These are phyloP conservation scores for Aspergillus panamensis DNA, from an alignment of 495 filamentous ascomycete genomes.

Conservation along the genomic window DNA sequence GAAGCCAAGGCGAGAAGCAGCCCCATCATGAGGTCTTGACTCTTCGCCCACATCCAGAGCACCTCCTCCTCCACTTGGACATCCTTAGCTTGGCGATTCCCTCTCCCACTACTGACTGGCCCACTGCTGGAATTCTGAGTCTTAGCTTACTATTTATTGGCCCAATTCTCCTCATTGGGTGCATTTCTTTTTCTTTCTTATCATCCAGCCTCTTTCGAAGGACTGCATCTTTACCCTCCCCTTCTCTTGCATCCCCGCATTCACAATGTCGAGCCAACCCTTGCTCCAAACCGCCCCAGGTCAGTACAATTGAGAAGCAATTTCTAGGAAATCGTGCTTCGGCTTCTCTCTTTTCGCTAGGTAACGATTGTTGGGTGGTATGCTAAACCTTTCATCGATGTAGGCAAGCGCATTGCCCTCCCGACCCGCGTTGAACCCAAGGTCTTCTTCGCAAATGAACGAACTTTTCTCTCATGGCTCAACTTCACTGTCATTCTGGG, in stretches of 20 bases:
- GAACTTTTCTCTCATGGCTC: conserved; percentile 97
- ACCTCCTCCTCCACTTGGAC: conserved; percentile 3
- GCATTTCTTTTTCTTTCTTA: not conserved
- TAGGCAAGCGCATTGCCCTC: conserved; percentile 96
- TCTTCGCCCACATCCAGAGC: not conserved
- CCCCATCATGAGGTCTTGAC: not conserved
- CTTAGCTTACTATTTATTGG: not conserved
- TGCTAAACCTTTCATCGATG: not conserved
- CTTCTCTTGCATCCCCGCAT: not conserved
- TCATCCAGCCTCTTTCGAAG: not conserved
- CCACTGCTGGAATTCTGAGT: not conserved
- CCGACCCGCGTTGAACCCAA: conserved; percentile 98
- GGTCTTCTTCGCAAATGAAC: conserved; percentile 99
- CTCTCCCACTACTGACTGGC: not conserved
- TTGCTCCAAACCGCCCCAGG: conserved; percentile 84
- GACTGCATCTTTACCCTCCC: not conserved
- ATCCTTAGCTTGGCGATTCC: not conserved
- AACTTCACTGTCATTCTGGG: conserved; percentile 99
- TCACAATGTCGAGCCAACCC: conserved; percentile 87
- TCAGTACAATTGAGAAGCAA: conserved; percentile 17
- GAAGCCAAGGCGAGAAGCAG: not conserved
- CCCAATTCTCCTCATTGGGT: not conserved
- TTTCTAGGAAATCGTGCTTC: not conserved
- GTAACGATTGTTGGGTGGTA: not conserved
- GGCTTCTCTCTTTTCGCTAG: not conserved